phyloP scores from a whole-genome alignment of 768 basidiomycete species.

The Suillus americanus region DNA sequence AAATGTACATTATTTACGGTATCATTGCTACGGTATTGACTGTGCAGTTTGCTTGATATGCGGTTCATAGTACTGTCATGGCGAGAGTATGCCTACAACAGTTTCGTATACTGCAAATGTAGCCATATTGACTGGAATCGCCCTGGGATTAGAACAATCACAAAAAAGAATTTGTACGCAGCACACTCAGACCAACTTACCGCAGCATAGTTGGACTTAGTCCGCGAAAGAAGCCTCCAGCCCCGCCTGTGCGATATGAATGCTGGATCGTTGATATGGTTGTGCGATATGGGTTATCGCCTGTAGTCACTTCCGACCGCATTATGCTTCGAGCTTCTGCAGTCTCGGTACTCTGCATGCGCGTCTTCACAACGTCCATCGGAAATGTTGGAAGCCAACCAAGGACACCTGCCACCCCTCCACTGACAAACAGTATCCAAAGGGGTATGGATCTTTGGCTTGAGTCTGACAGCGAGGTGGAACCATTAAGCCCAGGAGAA shows the following conservation, averaged over 20 bases:
- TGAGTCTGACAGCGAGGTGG: slow-evolving; percentile 40
- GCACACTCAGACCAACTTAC: slow-evolving; percentile 32
- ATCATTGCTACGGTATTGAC: background rate
- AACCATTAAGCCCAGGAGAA: slow-evolving; percentile 20
- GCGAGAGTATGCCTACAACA: slow-evolving; percentile 43
- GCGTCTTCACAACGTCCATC: slow-evolving; percentile 87
- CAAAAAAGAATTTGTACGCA: slow-evolving; percentile 1
- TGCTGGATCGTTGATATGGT: slow-evolving; percentile 56
- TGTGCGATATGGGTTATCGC: slow-evolving; percentile 54
- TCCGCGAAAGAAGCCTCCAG: slow-evolving; percentile 72
- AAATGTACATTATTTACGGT: background rate
- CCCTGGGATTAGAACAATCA: slow-evolving; percentile 37
- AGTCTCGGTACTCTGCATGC: slow-evolving; percentile 61
- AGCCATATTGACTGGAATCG: slow-evolving; percentile 86
- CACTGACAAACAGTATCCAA: slow-evolving; percentile 66
- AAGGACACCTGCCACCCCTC: slow-evolving; percentile 71
- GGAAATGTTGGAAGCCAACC: slow-evolving; percentile 87
- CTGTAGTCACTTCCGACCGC: background rate
- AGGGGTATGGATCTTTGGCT: slow-evolving; percentile 46
- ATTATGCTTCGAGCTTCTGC: background rate
- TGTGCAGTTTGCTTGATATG: background rate
- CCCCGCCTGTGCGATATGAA: slow-evolving; percentile 65
- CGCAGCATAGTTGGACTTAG: slow-evolving; percentile 79
- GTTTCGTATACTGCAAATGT: slow-evolving; percentile 75
- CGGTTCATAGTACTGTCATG: slow-evolving; percentile 6